phyloP scores from a whole-genome alignment of 371 early-diverging fungal species.

The Mortierella sp. region DNA sequence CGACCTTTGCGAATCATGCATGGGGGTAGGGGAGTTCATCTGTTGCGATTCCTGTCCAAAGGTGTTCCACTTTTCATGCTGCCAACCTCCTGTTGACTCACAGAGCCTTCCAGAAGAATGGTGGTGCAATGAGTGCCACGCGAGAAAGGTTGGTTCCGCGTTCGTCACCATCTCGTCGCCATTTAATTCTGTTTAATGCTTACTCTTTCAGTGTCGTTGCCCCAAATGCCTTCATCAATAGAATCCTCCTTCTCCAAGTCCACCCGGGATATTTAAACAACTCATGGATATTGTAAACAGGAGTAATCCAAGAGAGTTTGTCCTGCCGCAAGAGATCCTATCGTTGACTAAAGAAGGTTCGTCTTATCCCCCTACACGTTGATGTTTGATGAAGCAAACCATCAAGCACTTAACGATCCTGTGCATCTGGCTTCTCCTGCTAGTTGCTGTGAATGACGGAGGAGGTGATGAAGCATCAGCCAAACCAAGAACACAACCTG shows the following conservation, averaged over 20 bases:
- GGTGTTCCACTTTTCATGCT: slow-evolving; percentile 81
- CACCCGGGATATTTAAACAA: slow-evolving; percentile 52
- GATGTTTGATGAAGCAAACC: too few relatives aligned
- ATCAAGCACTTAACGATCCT: too few relatives aligned
- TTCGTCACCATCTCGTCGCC: neutral
- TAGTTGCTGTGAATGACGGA: too few relatives aligned
- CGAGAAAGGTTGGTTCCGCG: slow-evolving; percentile 23
- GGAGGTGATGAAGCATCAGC: slow-evolving; percentile 52
- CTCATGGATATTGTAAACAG: slow-evolving; percentile 56
- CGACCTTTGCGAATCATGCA: slow-evolving; percentile 77
- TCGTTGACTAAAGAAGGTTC: slow-evolving; percentile 65
- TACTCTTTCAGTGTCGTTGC: neutral
- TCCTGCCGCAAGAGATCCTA: slow-evolving; percentile 59
- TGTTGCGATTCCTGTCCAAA: slow-evolving; percentile 85
- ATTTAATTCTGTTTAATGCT: neutral
- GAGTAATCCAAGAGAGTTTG: slow-evolving; percentile 61
- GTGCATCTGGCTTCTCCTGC: too few relatives aligned
- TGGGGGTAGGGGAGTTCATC: slow-evolving; percentile 73
- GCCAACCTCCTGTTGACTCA: slow-evolving; percentile 76
- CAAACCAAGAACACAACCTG: slow-evolving; percentile 51
- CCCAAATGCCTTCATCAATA: neutral
- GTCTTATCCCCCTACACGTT: too few relatives aligned
- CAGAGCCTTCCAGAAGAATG: slow-evolving; percentile 69
- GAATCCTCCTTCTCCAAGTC: slow-evolving; percentile 30
- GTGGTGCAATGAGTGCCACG: slow-evolving; percentile 74